Base-by-base conservation (phyloP, 306 rosid genomes). In the Acacia melanoxylon region DNA sequence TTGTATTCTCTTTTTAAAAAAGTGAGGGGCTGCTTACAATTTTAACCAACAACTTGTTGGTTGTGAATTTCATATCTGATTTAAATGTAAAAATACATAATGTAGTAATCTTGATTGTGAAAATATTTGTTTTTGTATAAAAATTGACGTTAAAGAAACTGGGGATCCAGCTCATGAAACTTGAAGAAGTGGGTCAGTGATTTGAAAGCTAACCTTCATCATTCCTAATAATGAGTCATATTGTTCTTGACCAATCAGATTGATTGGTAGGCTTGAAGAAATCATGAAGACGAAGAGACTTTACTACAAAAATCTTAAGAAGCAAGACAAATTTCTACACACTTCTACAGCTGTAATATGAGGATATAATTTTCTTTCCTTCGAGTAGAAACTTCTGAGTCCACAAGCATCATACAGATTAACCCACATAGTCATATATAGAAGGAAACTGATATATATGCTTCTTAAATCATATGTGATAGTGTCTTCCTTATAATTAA, bases 171-270 rank as follows among this genome's bases (percentile, higher is more conserved):
- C 42, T 63, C 69, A 63, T 29, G 41, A 63, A 20, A 44, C 16
- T 45, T 75, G 44, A 66, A 58, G 24, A 67, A 25, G 24, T n/a
- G 51, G 52, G 40, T 22, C 54, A n/a, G 52, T 75, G 58, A 24
- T 75, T 58, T 37, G 79, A 75, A 75, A 22, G 37, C 40, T 58
- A 56, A 49, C 17, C 54, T 15, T 76, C 56, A 76, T 76, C 41
- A 58, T 76, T 76, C 54, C 7, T 40, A 58, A 76, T 59, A 10
- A 76, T 24, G 65, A 42, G 69, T 76, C 52, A 40, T 58, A 59
- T 59, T 59, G 79, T 58, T 5, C 24, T 76, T 40, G 41, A 40
- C 31, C 69, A 40, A 40, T 45, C 41, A 7, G 41, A 31, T 22
- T 8, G 31, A 75, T 35, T 22, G 59, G 52, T 25, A 40, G 48